Percentiles rank a stretch among this genome's conserved stretches.
Conservation (phyloP, 176 grass and related monocot genomes). For the Triticum dicoccoides region DNA sequence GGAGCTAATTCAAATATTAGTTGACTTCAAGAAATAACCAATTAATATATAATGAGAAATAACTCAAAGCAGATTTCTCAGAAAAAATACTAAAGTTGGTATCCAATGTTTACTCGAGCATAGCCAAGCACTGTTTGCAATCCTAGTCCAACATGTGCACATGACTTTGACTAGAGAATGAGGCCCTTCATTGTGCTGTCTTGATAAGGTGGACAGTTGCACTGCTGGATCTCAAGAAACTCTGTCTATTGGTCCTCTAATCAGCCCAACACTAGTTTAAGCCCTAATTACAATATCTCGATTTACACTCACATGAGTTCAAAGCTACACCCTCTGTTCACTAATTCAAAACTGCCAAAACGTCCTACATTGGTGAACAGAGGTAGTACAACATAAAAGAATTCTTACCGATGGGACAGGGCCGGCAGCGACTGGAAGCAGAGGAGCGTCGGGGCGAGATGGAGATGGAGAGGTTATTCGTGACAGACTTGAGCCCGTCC, state of each 20-base stretch:
- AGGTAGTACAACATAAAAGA: background rate
- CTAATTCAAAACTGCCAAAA: no score
- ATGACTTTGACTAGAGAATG: background rate
- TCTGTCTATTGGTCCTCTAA: background rate
- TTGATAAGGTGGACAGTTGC: background rate
- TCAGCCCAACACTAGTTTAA: background rate
- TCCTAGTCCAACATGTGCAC: background rate
- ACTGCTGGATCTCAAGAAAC: background rate
- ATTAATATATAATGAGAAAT: background rate
- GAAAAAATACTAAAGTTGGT: background rate
- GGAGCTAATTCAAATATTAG: background rate
- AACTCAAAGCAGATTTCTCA: background rate
- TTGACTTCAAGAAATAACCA: background rate
- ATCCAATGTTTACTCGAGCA: conserved; percentile 8
- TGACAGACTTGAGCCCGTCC: background rate
- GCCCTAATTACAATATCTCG: background rate
- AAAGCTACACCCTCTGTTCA: background rate
- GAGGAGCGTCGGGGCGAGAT: background rate
- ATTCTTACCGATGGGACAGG: background rate
- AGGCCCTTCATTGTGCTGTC: background rate
- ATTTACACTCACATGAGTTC: background rate
- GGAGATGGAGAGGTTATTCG: background rate
- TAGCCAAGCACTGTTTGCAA: background rate
- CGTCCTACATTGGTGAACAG: no score
- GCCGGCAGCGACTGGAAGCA: background rate